Conservation (phyloP, 805 yeast genomes). For the Hanseniaspora lachancei region DNA sequence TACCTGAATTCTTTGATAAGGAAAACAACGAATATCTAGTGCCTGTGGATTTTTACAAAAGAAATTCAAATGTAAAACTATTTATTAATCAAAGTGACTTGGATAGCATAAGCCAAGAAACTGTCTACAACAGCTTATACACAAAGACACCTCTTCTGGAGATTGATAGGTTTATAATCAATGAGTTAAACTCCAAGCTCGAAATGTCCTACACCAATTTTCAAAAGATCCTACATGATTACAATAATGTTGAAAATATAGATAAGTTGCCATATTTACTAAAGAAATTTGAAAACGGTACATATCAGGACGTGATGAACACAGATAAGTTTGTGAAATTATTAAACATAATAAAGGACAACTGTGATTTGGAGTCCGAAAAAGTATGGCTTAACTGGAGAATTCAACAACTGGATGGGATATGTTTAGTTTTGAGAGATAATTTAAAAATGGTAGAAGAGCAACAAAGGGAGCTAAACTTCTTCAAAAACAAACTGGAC, state of each 20-base stretch:
- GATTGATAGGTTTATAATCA: constrained; percentile 7
- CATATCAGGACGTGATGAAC: background rate
- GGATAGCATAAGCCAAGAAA: background rate
- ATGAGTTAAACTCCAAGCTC: constrained; percentile 6
- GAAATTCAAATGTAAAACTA: background rate
- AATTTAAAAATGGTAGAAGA: constrained; percentile 20
- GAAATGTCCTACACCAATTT: constrained; percentile 2
- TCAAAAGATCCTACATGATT: background rate
- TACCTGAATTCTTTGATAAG: background rate
- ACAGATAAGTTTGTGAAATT: background rate
- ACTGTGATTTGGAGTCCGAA: constrained; percentile 39
- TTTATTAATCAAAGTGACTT: background rate
- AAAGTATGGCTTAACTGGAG: constrained; percentile 56
- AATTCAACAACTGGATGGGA: constrained; percentile 35
- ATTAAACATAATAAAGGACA: constrained; percentile 31
- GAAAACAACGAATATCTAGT: background rate
- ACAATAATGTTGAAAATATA: background rate
- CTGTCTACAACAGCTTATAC: background rate
- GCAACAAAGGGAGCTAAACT: constrained; percentile 19
- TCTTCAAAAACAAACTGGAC: constrained; percentile 14
- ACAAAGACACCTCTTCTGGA: constrained; percentile 11
- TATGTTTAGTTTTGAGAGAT: constrained; percentile 27
- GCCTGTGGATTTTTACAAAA: background rate
- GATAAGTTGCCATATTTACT: background rate
- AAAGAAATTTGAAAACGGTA: background rate